A percentile compares a stretch with the other conserved stretches of the same genome.
Evolutionary conservation across 116 monocot genomes (phyloP).

Genomic region (Zostera marina): DNA sequence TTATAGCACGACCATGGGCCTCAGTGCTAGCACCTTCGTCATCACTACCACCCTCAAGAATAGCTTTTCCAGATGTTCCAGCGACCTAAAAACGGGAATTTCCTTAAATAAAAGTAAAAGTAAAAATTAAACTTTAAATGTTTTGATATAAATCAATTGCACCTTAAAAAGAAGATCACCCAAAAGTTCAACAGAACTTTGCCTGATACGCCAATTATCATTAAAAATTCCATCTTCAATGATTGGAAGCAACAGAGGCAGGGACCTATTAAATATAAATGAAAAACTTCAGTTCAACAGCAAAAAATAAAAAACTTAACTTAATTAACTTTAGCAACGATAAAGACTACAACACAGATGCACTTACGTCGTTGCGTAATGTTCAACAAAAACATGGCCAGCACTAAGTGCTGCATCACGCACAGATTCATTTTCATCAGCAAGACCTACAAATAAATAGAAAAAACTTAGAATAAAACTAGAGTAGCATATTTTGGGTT

Average conservation of each 20-base stretch:
- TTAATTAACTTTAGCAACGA: not conserved
- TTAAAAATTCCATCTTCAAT: slow-evolving; percentile 96
- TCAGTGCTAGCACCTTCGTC: slow-evolving; percentile 98
- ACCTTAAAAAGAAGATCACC: slow-evolving; percentile 99
- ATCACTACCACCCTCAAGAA: slow-evolving; percentile 97
- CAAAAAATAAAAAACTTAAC: not conserved
- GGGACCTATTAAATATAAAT: slow-evolving; percentile 38
- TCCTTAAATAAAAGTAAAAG: not conserved
- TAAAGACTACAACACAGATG: not conserved
- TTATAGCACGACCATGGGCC: slow-evolving; percentile 98
- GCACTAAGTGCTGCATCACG: slow-evolving; percentile 94
- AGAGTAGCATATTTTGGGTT: not conserved
- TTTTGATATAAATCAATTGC: not conserved
- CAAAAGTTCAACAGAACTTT: slow-evolving; percentile 92
- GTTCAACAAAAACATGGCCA: slow-evolving; percentile 99
- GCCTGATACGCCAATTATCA: slow-evolving; percentile 97
- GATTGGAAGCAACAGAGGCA: slow-evolving; percentile 86
- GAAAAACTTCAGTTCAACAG: not conserved
- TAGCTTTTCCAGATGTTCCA: slow-evolving; percentile 93
- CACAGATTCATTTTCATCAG: slow-evolving; percentile 99
- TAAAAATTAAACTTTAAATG: not conserved
- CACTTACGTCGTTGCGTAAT: slow-evolving; percentile 86
- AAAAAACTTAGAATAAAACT: not conserved
- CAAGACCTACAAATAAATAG: slow-evolving; percentile 46
- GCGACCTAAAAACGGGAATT: slow-evolving; percentile 38